These are phyloP conservation scores for Centella asiatica DNA, from an alignment of 129 eudicot species.

Conservation along the genomic window DNA sequence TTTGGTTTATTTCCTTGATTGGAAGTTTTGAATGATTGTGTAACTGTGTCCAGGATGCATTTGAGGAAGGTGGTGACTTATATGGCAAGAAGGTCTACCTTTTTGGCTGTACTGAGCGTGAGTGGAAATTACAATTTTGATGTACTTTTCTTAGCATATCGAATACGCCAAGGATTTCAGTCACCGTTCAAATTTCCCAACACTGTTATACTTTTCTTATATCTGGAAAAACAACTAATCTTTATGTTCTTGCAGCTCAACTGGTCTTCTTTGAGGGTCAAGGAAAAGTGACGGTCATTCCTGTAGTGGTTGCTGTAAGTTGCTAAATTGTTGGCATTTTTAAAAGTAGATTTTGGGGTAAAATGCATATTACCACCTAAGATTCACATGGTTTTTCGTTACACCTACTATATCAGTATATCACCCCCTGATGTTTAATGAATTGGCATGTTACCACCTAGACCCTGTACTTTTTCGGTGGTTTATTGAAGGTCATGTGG, in stretches of 20 bases:
- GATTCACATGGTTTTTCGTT: too few species aligned
- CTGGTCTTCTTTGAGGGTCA: slow-evolving; percentile 53
- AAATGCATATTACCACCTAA: not conserved
- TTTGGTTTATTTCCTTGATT: not conserved
- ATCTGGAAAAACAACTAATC: not conserved
- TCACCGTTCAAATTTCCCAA: not conserved
- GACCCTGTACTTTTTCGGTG: too few species aligned
- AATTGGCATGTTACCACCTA: too few species aligned
- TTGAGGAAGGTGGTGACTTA: slow-evolving; percentile 80
- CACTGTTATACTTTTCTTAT: not conserved
- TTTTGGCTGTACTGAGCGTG: slow-evolving; percentile 87
- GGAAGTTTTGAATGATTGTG: slow-evolving; percentile 11
- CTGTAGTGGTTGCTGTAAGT: slow-evolving; percentile 91
- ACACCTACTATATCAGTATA: not conserved
- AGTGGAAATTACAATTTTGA: slow-evolving; percentile 21
- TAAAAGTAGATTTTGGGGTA: not conserved
- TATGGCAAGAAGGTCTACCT: slow-evolving; percentile 74
- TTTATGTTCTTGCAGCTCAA: slow-evolving; percentile 67
- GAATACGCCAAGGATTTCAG: not conserved
- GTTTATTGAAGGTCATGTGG: too few species aligned
- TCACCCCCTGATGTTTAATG: not conserved
- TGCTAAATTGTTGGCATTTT: not conserved
- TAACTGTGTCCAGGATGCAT: slow-evolving; percentile 44
- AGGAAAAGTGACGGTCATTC: slow-evolving; percentile 55
- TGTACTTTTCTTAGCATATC: not conserved